Percentiles rank a stretch among this genome's conserved stretches.
Evolutionary conservation across 495 filamentous ascomycete genomes (phyloP).

Genomic region (Penicillium bialowiezense): DNA sequence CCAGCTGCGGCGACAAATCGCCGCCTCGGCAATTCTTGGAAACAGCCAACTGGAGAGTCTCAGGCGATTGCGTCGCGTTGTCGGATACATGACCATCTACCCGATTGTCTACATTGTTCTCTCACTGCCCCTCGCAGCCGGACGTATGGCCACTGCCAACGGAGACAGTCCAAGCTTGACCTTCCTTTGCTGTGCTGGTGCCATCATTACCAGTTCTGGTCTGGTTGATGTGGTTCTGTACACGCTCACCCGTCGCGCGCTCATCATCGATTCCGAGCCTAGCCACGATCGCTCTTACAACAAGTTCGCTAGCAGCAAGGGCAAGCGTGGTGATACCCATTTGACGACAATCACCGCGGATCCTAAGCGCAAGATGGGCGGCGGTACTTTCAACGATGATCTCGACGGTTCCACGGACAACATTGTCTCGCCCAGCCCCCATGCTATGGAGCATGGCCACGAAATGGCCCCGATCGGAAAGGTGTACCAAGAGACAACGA

Average conservation of each 20-base stretch:
- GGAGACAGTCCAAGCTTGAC: slow-evolving; percentile 49
- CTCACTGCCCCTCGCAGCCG: slow-evolving; percentile 67
- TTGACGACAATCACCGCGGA: slow-evolving; percentile 37
- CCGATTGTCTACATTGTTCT: slow-evolving; percentile 70
- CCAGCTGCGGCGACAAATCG: slow-evolving; percentile 49
- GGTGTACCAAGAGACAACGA: slow-evolving; percentile 47
- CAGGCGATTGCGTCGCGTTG: slow-evolving; percentile 44
- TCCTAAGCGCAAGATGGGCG: slow-evolving; percentile 20
- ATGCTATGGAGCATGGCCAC: slow-evolving; percentile 1
- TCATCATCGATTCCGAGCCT: slow-evolving; percentile 44
- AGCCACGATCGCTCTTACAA: slow-evolving; percentile 38
- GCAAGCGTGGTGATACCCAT: slow-evolving; percentile 26
- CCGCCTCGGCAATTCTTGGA: slow-evolving; percentile 38
- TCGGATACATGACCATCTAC: slow-evolving; percentile 72
- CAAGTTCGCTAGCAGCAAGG: slow-evolving; percentile 33
- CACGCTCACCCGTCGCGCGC: slow-evolving; percentile 58
- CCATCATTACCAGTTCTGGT: slow-evolving; percentile 69
- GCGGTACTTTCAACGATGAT: slow-evolving; percentile 17
- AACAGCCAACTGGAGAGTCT: slow-evolving; percentile 38
- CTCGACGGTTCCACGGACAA: slow-evolving; percentile 39
- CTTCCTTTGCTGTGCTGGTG: slow-evolving; percentile 69
- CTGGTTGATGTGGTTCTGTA: slow-evolving; percentile 73
- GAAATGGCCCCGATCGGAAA: slow-evolving; percentile 39
- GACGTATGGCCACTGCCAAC: slow-evolving; percentile 64
- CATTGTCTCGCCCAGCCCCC: slow-evolving; percentile 28